Evolutionary conservation across 2,329 filamentous ascomycete genomes (phyloP).

Genomic region (Verticillium dahliae): DNA sequence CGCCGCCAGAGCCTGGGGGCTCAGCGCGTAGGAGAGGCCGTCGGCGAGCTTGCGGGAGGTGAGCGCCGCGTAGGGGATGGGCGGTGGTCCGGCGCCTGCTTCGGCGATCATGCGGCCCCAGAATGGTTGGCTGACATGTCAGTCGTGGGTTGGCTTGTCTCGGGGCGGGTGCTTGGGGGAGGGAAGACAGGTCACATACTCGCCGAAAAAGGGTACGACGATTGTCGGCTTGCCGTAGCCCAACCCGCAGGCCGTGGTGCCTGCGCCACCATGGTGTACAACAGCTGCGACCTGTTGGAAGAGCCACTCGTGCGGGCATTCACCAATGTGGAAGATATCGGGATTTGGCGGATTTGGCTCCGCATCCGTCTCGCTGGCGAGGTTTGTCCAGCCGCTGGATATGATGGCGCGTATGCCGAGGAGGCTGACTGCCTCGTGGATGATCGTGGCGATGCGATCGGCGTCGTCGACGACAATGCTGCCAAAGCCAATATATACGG

Average conservation of each 20-base stretch:
- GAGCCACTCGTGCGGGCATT: constrained; percentile 9
- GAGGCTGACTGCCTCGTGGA: constrained; percentile 5
- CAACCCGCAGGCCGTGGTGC: constrained; percentile 7
- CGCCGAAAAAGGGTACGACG: constrained; percentile 10
- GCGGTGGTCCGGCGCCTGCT: constrained; percentile 7
- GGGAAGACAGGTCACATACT: background rate
- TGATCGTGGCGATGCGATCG: constrained; percentile 5
- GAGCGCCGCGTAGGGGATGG: constrained; percentile 8
- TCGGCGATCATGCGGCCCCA: constrained; percentile 10
- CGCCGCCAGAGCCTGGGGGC: constrained; percentile 3
- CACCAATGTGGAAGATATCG: constrained; percentile 7
- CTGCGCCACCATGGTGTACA: constrained; percentile 8
- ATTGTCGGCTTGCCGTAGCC: constrained; percentile 7
- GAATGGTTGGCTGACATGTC: constrained; percentile 5
- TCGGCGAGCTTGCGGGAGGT: constrained; percentile 8
- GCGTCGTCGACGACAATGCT: constrained; percentile 5
- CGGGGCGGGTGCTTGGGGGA: background rate
- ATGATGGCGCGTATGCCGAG: constrained; percentile 8
- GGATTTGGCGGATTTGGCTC: background rate
- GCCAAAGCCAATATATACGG: constrained; percentile 8
- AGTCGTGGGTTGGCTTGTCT: too few relatives aligned
- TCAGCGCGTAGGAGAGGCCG: constrained; percentile 4
- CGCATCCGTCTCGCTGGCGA: constrained; percentile 4
- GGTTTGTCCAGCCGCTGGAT: constrained; percentile 7
- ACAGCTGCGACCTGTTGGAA: constrained; percentile 10